These are phyloP conservation scores for Aspergillus terreus DNA, from an alignment of 2,329 filamentous ascomycete species.

Conservation along the genomic window DNA sequence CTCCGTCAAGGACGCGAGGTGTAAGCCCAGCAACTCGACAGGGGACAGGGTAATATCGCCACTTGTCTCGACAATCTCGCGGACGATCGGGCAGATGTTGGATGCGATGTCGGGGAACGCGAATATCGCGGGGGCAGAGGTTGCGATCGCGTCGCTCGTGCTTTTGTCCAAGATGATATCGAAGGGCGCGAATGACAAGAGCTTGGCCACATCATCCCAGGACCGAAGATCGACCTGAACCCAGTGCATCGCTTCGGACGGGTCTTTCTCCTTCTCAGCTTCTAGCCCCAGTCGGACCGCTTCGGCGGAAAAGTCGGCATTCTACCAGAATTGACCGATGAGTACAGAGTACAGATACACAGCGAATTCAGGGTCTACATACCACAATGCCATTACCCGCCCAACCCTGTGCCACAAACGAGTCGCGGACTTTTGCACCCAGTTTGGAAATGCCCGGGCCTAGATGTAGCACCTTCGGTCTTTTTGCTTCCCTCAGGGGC, in stretches of 20 bases:
- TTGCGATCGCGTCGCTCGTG: constrained; percentile 37
- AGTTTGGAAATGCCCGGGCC: constrained; percentile 33
- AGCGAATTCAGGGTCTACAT: constrained; percentile 7
- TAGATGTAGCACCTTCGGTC: constrained; percentile 29
- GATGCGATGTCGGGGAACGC: constrained; percentile 6
- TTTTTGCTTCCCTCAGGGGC: neutral
- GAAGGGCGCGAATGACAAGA: constrained; percentile 26
- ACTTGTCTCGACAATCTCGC: constrained; percentile 9
- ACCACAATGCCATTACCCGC: constrained; percentile 30
- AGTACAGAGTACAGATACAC: neutral
- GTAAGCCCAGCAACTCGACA: constrained; percentile 32
- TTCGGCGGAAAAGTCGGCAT: constrained; percentile 36
- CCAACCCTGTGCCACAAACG: constrained; percentile 24
- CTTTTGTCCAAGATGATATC: constrained; percentile 35
- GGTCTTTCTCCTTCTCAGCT: constrained; percentile 16
- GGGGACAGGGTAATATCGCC: constrained; percentile 22
- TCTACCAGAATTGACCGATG: constrained; percentile 17
- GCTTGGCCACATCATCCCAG: constrained; percentile 26
- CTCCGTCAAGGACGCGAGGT: constrained; percentile 27
- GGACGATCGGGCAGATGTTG: constrained; percentile 20
- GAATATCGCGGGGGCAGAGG: constrained; percentile 17
- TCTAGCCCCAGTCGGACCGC: constrained; percentile 32
- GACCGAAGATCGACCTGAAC: constrained; percentile 26
- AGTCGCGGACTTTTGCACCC: constrained; percentile 27
- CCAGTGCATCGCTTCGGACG: constrained; percentile 29